Percentiles rank a stretch among this genome's conserved stretches.
These are phyloP conservation scores for Leptomonas pyrrhocoris DNA, from an alignment of 208 protist genomes.

Conservation along the genomic window DNA sequence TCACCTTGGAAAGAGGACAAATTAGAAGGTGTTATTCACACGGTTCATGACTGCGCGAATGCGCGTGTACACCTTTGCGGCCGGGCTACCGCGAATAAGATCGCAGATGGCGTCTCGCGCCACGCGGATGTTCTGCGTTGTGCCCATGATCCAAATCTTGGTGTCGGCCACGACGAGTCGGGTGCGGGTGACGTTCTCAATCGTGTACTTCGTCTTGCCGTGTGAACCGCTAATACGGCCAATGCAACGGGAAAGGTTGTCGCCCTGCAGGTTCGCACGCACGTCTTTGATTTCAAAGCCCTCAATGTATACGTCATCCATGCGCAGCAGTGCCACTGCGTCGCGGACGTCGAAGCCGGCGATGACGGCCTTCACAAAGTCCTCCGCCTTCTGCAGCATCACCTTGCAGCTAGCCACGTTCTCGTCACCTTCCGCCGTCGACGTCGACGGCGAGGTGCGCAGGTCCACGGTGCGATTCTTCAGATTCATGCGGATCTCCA, in stretches of 20 bases:
- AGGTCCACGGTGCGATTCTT: conserved; percentile 96
- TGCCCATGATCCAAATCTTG: conserved; percentile 98
- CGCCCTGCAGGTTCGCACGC: conserved; percentile 89
- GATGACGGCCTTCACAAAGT: conserved; percentile 99
- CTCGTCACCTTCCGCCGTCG: conserved; percentile 55
- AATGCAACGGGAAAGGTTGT: conserved; percentile 97
- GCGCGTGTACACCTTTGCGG: conserved; percentile 97
- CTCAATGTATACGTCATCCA: conserved; percentile 99
- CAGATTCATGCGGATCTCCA: conserved; percentile 99
- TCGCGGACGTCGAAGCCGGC: conserved; percentile 97
- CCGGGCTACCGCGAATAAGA: conserved; percentile 97
- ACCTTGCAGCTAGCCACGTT: conserved; percentile 52
- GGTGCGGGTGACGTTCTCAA: conserved; percentile 99
- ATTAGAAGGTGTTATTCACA: conserved; percentile 94
- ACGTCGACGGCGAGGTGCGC: conserved; percentile 83
- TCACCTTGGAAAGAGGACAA: neutral
- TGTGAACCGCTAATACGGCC: conserved; percentile 99
- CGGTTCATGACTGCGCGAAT: conserved; percentile 94
- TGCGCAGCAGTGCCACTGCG: conserved; percentile 98
- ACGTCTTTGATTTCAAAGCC: conserved; percentile 99
- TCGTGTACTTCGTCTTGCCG: conserved; percentile 99
- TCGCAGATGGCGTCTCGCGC: conserved; percentile 97
- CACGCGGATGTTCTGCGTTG: conserved; percentile 97
- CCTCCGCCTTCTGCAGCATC: conserved; percentile 96
- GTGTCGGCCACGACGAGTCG: conserved; percentile 99